These are phyloP conservation scores for Thielaviopsis cerberus DNA, from an alignment of 2,329 filamentous ascomycete genomes.

Conservation along the genomic window DNA sequence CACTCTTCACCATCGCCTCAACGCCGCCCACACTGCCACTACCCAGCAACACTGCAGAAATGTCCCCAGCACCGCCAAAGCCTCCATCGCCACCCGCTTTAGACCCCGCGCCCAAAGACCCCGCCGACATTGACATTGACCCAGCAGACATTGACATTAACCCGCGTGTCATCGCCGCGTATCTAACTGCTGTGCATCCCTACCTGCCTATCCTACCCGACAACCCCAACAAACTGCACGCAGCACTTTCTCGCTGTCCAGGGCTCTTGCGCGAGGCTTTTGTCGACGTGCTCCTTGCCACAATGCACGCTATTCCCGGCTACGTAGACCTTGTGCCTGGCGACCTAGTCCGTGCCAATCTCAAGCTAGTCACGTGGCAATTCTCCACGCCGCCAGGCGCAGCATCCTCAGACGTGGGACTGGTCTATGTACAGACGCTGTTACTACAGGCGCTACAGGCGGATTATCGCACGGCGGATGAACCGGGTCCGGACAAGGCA, in stretches of 20 bases:
- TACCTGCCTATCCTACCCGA: conserved; percentile 47
- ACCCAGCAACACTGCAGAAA: no score
- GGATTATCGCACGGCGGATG: conserved; percentile 32
- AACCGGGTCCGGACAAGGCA: conserved; percentile 30
- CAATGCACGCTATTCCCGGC: conserved; percentile 21
- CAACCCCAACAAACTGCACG: conserved; percentile 35
- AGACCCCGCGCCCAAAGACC: no score
- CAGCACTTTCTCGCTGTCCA: conserved; percentile 37
- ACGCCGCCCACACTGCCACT: no score
- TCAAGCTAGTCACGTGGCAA: conserved; percentile 34
- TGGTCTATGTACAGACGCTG: conserved; percentile 45
- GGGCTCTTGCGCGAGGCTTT: conserved; percentile 43
- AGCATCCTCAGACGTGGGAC: background rate
- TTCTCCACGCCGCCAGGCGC: conserved; percentile 15
- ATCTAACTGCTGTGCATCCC: conserved; percentile 45
- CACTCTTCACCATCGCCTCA: background rate
- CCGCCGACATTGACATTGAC: background rate
- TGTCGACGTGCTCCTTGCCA: conserved; percentile 39
- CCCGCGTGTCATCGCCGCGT: conserved; percentile 23
- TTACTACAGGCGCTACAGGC: conserved; percentile 48
- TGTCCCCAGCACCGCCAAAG: no score
- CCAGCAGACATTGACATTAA: background rate
- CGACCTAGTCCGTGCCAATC: conserved; percentile 3
- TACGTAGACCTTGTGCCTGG: background rate
- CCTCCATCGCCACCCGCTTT: background rate